phyloP scores from a whole-genome alignment of 2,329 filamentous ascomycete genomes.

The Pseudogymnoascus sp. region DNA sequence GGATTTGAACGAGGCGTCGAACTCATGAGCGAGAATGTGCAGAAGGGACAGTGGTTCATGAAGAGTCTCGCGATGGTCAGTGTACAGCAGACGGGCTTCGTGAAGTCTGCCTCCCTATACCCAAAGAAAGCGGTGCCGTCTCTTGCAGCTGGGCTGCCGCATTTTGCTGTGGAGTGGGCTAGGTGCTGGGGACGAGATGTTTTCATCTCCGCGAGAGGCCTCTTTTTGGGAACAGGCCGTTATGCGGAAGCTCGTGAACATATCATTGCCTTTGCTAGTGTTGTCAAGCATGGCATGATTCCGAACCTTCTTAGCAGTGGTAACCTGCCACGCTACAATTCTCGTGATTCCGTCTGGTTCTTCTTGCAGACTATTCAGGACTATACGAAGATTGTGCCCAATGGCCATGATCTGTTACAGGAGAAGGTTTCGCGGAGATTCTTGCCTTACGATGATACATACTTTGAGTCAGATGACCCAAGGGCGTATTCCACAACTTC shows the following conservation, averaged over 20 bases:
- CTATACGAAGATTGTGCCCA: conserved; percentile 72
- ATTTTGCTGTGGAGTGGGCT: conserved; percentile 91
- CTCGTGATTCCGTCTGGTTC: conserved; percentile 95
- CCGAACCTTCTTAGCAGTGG: conserved; percentile 87
- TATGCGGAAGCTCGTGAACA: conserved; percentile 87
- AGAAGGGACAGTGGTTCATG: conserved; percentile 77
- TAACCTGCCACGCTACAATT: conserved; percentile 84
- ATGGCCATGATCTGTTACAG: conserved; percentile 65
- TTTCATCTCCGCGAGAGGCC: conserved; percentile 86
- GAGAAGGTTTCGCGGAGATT: conserved; percentile 77
- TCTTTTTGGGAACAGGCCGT: conserved; percentile 84
- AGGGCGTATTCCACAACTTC: conserved; percentile 80
- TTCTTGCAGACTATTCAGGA: conserved; percentile 95
- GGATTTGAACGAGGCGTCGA: conserved; percentile 70
- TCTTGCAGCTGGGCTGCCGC: conserved; percentile 83
- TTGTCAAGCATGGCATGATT: conserved; percentile 97
- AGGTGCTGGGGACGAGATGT: conserved; percentile 96
- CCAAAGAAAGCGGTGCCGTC: conserved; percentile 77
- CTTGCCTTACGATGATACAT: conserved; percentile 90
- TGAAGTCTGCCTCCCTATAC: conserved; percentile 85
- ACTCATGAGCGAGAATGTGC: conserved; percentile 69
- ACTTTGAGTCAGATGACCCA: conserved; percentile 73
- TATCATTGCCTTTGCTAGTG: conserved; percentile 87
- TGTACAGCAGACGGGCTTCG: conserved; percentile 79
- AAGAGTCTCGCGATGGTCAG: conserved; percentile 86